phyloP scores from a whole-genome alignment of 1,284 basidiomycete species.

The Trichosporon sp. region DNA sequence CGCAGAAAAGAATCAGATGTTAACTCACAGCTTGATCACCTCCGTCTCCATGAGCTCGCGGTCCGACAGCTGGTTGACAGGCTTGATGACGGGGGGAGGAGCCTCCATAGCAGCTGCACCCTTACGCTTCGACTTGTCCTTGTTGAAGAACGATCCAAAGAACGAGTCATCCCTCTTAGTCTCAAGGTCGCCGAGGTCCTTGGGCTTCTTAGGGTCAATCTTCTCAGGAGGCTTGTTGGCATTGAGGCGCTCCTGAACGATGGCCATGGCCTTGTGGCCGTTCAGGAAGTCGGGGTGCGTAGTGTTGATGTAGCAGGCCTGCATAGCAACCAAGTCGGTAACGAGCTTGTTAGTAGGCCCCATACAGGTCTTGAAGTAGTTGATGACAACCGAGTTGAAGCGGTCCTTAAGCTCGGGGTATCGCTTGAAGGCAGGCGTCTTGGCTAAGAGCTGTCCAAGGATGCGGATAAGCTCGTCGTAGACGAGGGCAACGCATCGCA shows the following conservation, averaged over 20 bases:
- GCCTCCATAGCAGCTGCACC: conserved; percentile 76
- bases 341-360: conserved; percentile 91
- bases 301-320: conserved; percentile 96
- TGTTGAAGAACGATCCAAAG: conserved; percentile 88
- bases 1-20: background rate
- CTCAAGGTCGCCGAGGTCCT: conserved; percentile 73
- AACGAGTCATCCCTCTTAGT: conserved; percentile 82
- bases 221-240: conserved; percentile 63
- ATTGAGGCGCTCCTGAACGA: conserved; percentile 78
- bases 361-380: conserved; percentile 94
- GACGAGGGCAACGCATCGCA: conserved; percentile 89
- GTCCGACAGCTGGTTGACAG: conserved; percentile 80
- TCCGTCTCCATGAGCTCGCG: conserved; percentile 98
- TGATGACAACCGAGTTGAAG: conserved; percentile 90
- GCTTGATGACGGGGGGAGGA: conserved; percentile 85
- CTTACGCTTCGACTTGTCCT: conserved; percentile 64
- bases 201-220: conserved; percentile 70
- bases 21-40: conserved; percentile 79
- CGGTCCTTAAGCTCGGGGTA: conserved; percentile 90
- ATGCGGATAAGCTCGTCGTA: conserved; percentile 97
- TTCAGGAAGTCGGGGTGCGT: conserved; percentile 82
- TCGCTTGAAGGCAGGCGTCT: conserved; percentile 89
- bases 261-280: conserved; percentile 91
- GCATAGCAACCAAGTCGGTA: conserved; percentile 86
- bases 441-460: conserved; percentile 76